Evolutionary conservation across 139 green algal genomes (phyloP), one percentile per base, ranked within the genome.

Genomic region (Edaphochlamys debaryana): DNA sequence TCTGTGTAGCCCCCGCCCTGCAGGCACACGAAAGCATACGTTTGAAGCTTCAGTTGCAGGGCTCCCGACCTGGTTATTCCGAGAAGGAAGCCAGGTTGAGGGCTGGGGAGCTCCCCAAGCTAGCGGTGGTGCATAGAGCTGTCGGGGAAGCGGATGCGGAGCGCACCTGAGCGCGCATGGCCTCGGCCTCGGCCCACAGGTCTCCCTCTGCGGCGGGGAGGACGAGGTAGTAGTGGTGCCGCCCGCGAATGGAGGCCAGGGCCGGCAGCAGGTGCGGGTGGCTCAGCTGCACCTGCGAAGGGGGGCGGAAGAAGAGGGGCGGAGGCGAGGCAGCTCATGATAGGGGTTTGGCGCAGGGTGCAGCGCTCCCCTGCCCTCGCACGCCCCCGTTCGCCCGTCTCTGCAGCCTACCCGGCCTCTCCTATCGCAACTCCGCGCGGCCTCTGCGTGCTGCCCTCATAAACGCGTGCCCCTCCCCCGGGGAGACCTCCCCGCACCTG

Each of bases 191-290:
- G 11, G 76, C 76, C 42, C 76, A 64, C n/a, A 82, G 45, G 45
- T 82, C 76, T 22, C 62, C 60, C 32, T 66, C 76, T 0, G 76
- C 76, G 3, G 63, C 63, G 20, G 76, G 76, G 6, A 82, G 41
- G 1, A 82, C 62, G 13, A 82, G 45, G 45, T 82, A 82, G 76
- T 67, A 82, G 41, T 82, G 76, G 36, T 82, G 76, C 13, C 45
- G 42, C 41, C 76, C 76, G 34, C 76, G 76, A 8, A 82, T 32
- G 42, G 56, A 54, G n/a, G 76, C 76, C 20, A 82, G 63, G 1
- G 76, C 76, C 22, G 76, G 76, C 32, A 82, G 63, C 37, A 82
- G 76, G 76, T 82, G 76, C 54, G 76, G 76, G 36, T 82, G 76
- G 3, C 66, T n/a, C 22, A 82, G 42, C 42, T 73, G 63, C n/a